Evolutionary conservation across 1,284 basidiomycete genomes (phyloP).

Genomic region (Somion occarium): DNA sequence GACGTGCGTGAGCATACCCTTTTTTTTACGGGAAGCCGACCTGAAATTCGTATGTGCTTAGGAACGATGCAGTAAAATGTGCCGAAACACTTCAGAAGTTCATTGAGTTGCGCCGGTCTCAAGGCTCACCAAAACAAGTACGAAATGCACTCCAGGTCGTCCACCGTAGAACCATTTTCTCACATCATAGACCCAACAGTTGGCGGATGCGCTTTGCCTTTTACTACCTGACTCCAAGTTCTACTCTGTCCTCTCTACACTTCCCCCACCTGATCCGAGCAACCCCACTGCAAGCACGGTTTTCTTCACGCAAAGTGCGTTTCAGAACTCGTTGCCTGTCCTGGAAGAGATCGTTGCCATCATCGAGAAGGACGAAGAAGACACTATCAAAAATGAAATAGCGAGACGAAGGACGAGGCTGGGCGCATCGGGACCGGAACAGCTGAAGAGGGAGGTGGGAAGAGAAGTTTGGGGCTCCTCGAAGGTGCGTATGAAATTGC

Average conservation of each 20-base stretch:
- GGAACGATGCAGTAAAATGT: constrained; percentile 75
- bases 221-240: constrained; percentile 75
- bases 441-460: constrained; percentile 64
- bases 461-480: constrained; percentile 59
- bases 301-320: constrained; percentile 51
- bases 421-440: constrained; percentile 60
- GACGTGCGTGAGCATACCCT: constrained; percentile 53
- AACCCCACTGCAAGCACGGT: constrained; percentile 62
- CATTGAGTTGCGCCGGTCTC: constrained; percentile 51
- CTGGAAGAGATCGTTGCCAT: constrained; percentile 66
- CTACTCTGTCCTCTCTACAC: constrained; percentile 56
- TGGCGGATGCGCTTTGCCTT: constrained; percentile 63
- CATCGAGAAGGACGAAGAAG: constrained; percentile 56
- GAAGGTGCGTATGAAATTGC: constrained; percentile 29
- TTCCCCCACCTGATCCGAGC: constrained; percentile 76
- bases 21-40: neutral
- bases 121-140: constrained; percentile 61
- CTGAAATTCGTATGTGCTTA: constrained; percentile 25
- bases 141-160: no score
- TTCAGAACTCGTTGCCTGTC: constrained; percentile 65
- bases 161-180: neutral
- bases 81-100: constrained; percentile 78
- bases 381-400: constrained; percentile 57
- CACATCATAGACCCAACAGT: constrained; percentile 34
- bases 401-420: constrained; percentile 74